Conservation (phyloP, 2,329 filamentous ascomycete genomes). For the Orbilia brochopaga region DNA sequence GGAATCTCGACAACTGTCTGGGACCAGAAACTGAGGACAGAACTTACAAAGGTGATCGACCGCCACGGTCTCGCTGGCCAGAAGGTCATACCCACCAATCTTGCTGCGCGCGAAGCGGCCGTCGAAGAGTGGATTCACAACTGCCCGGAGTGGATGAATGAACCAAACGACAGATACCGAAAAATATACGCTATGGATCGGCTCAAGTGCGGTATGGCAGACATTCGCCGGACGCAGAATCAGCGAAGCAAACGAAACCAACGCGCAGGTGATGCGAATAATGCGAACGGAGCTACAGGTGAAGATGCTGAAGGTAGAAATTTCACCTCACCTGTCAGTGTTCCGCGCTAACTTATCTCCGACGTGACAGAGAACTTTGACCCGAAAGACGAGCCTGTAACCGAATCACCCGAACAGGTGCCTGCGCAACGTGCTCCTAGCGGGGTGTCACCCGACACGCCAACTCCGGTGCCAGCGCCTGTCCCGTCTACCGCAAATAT, state of each 20-base stretch:
- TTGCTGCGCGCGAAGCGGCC: constrained; percentile 33
- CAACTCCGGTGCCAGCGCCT: constrained; percentile 32
- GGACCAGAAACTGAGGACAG: constrained; percentile 40
- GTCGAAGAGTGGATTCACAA: constrained; percentile 45
- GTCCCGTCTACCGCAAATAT: constrained; percentile 37
- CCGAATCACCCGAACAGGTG: constrained; percentile 35
- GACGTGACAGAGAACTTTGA: constrained; percentile 30
- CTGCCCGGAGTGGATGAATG: constrained; percentile 42
- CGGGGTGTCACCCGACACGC: constrained; percentile 38
- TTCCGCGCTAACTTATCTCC: constrained; percentile 5
- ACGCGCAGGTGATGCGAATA: constrained; percentile 34
- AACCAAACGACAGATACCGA: constrained; percentile 40
- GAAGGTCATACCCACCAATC: constrained; percentile 42
- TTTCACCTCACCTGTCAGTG: neutral
- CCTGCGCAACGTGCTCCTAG: constrained; percentile 28
- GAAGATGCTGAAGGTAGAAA: constrained; percentile 37
- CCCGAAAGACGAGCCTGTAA: constrained; percentile 37
- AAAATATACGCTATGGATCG: constrained; percentile 45
- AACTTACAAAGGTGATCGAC: constrained; percentile 42
- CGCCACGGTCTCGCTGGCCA: constrained; percentile 38
- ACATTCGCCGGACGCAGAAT: constrained; percentile 44
- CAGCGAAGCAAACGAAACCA: constrained; percentile 39
- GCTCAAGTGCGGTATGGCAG: constrained; percentile 41
- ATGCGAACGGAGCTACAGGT: constrained; percentile 21
- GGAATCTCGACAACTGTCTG: constrained; percentile 44